These are phyloP conservation scores for Apodospora peruviana DNA, from an alignment of 495 filamentous ascomycete species.

Conservation along the genomic window DNA sequence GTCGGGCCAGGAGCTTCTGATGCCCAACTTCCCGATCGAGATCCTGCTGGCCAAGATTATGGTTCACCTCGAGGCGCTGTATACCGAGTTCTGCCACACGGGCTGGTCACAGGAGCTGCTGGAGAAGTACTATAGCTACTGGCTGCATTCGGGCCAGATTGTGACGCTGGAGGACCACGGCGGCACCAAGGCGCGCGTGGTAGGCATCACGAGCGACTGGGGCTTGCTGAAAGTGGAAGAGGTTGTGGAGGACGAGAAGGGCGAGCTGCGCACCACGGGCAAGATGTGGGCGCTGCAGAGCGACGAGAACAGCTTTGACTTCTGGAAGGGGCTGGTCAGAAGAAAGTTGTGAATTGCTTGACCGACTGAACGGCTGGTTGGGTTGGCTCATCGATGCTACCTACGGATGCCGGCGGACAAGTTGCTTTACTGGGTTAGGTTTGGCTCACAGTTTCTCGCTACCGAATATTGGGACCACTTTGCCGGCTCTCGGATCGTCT, in stretches of 20 bases:
- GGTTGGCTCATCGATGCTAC: too few species aligned
- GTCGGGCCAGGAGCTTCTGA: constrained; percentile 5
- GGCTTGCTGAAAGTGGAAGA: constrained; percentile 82
- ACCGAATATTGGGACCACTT: not conserved
- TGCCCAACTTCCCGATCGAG: constrained; percentile 64
- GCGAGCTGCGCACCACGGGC: constrained; percentile 54
- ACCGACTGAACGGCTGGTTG: too few species aligned
- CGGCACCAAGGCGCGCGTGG: constrained; percentile 69
- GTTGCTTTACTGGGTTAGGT: too few species aligned
- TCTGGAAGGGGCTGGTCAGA: constrained; percentile 83
- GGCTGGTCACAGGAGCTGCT: constrained; percentile 74
- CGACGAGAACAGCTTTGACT: constrained; percentile 98
- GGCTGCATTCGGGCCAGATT: constrained; percentile 87
- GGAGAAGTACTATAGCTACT: constrained; percentile 73
- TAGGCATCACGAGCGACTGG: constrained; percentile 85
- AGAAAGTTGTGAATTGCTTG: constrained; percentile 54
- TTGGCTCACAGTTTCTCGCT: not conserved
- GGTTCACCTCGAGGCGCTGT: constrained; percentile 71
- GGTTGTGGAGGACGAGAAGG: constrained; percentile 58
- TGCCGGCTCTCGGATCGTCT: not conserved
- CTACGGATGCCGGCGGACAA: too few species aligned
- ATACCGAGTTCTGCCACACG: constrained; percentile 61
- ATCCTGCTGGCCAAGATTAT: constrained; percentile 80
- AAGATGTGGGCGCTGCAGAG: constrained; percentile 81
- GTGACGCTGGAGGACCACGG: constrained; percentile 84